Evolutionary conservation across 169 alveolate genomes (phyloP).

Genomic region (Ichthyophthirius multifiliis): DNA sequence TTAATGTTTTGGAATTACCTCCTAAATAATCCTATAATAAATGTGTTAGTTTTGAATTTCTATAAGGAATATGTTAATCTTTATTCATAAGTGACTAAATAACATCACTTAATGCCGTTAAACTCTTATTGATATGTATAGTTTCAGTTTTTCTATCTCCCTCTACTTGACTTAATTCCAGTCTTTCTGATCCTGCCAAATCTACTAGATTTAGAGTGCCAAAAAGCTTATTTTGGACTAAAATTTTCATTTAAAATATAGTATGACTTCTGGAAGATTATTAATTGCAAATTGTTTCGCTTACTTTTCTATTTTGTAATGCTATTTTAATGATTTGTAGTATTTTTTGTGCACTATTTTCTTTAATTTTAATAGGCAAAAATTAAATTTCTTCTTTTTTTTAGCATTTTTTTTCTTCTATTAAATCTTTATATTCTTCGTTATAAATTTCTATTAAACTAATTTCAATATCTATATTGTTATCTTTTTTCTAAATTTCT

Average conservation of each 20-base stretch:
- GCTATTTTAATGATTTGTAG: constrained; percentile 62
- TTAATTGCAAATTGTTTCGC: constrained; percentile 77
- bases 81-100: constrained; percentile 76
- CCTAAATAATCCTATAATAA: constrained; percentile 75
- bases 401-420: constrained; percentile 42
- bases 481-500: constrained; percentile 45
- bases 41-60: constrained; percentile 88
- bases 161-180: constrained; percentile 79
- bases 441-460: constrained; percentile 82
- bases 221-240: constrained; percentile 30
- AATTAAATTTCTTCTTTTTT: constrained; percentile 52
- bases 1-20: constrained; percentile 84
- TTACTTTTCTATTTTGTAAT: constrained; percentile 76
- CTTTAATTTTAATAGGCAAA: constrained; percentile 47
- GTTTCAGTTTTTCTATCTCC: constrained; percentile 88
- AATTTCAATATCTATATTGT: constrained; percentile 56
- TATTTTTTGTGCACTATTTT: constrained; percentile 59
- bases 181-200: constrained; percentile 91
- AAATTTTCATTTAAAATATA: constrained; percentile 62
- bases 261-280: constrained; percentile 86
- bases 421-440: constrained; percentile 80
- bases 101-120: constrained; percentile 86
- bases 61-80: constrained; percentile 81
- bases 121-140: constrained; percentile 76
- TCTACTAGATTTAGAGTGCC: constrained; percentile 85